Base-by-base conservation (phyloP, 257 asterid species). In the Plectranthus barbatus region DNA sequence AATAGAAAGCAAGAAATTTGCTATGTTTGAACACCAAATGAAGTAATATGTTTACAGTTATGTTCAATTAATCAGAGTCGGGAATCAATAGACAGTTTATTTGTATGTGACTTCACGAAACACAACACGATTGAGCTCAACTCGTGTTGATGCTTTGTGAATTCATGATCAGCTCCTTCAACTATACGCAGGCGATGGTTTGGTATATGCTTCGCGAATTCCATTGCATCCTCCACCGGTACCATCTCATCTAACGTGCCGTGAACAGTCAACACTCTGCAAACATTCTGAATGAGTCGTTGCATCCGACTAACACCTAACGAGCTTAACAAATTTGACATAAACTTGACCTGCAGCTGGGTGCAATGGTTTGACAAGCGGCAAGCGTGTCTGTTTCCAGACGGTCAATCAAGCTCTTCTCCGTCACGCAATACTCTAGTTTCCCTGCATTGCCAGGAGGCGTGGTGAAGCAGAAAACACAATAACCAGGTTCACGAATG, bases 111-210 rank as follows among this genome's bases (percentile, higher is more conserved):
- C 70, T 24, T 73, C 46, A 91, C 87, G 64, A 86, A 91, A 56
- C 58, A 65, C 26, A 88, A 60, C 71, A 88, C 93, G 24, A 80
- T 29, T 1, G 85, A 76, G 51, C 73, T 74, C 72, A 92, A 66
- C 70, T 79, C 82, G 24, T 69, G 59, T 74, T 80, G 91, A 72
- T 72, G 76, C 56, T 62, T 64, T 19, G 98, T 84, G 78, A 67
- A 89, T 55, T 89, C 90, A 54, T 92, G 97, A 81, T 92, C 95
- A 21, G 98, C 95, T 23, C 95, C 95, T 80, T 80, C 76, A 29
- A 84, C 79, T 68, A 92, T 76, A 62, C 79, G 70, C 9, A 91
- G 56, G 6, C 64, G 66, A 56, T 84, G 95, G 71, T 83, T 85
- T 0, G 69, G 66, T 54, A 88, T 72, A 41, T 61, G 2, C 74